A percentile compares a stretch with the other conserved stretches of the same genome.
These are phyloP conservation scores for Pythium brachiatum DNA, from an alignment of 352 stramenopile species.

Conservation along the genomic window DNA sequence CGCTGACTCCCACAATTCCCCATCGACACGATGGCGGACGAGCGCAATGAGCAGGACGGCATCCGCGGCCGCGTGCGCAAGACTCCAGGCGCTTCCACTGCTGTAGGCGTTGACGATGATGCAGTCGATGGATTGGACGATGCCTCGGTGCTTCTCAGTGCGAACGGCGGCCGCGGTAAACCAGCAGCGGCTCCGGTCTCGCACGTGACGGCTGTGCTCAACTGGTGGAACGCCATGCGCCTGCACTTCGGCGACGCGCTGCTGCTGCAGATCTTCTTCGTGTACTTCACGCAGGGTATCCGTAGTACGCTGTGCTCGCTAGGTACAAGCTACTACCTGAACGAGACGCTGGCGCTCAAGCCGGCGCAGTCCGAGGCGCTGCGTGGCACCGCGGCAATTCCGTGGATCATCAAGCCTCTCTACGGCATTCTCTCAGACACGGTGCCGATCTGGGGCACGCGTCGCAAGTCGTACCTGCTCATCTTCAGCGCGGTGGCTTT, in stretches of 20 bases:
- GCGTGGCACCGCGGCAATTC: constrained; percentile 62
- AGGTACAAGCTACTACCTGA: constrained; percentile 78
- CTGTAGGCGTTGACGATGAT: constrained; percentile 18
- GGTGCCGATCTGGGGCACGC: constrained; percentile 66
- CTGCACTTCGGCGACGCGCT: constrained; percentile 65
- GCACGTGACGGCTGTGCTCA: constrained; percentile 36
- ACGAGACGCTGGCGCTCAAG: constrained; percentile 64
- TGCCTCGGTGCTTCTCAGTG: constrained; percentile 3
- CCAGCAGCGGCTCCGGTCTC: constrained; percentile 18
- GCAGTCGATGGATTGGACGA: constrained; percentile 11
- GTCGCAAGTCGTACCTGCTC: constrained; percentile 78
- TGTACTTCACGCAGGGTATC: constrained; percentile 81
- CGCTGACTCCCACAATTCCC: constrained; percentile 5
- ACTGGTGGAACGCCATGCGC: constrained; percentile 63
- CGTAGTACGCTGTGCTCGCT: constrained; percentile 74
- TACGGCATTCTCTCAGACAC: constrained; percentile 80
- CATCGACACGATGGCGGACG: constrained; percentile 27
- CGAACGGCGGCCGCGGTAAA: constrained; percentile 18
- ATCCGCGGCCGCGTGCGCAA: constrained; percentile 58
- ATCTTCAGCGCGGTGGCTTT: constrained; percentile 65
- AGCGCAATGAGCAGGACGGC: constrained; percentile 41
- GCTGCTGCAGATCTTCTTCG: constrained; percentile 80
- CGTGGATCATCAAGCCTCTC: constrained; percentile 81
- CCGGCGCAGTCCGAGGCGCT: constrained; percentile 67
- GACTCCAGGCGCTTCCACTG: constrained; percentile 21